Percentiles rank a stretch among this genome's conserved stretches.
phyloP scores from a whole-genome alignment of 495 filamentous ascomycete genomes.

The Podospora didyma region DNA sequence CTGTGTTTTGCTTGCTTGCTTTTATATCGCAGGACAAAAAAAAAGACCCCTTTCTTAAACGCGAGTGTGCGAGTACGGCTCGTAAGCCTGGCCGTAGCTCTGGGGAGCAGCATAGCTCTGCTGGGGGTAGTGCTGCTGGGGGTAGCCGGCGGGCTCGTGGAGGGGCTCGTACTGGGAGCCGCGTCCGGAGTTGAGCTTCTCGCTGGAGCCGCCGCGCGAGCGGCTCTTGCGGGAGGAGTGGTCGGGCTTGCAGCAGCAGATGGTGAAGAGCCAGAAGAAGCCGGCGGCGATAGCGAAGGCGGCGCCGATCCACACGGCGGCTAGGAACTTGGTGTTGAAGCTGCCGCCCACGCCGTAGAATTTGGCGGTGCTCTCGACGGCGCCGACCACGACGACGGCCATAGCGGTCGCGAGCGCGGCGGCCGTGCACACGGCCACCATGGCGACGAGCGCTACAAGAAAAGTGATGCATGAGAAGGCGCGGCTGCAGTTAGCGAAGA shows the following conservation, averaged over 20 bases:
- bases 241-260: constrained; percentile 76
- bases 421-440: constrained; percentile 58
- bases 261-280: constrained; percentile 85
- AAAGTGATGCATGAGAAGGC: constrained; percentile 47
- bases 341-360: constrained; percentile 61
- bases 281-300: constrained; percentile 67
- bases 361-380: constrained; percentile 58
- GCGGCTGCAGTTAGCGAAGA: constrained; percentile 59
- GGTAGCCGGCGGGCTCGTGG: constrained; percentile 30
- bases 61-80: constrained; percentile 49
- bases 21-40: neutral
- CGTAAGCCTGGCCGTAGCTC: constrained; percentile 36
- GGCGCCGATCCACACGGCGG: constrained; percentile 71
- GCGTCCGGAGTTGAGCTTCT: constrained; percentile 43
- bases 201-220: constrained; percentile 18
- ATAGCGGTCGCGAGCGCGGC: constrained; percentile 58
- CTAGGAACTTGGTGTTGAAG: constrained; percentile 65
- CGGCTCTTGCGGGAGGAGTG: constrained; percentile 24
- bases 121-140: constrained; percentile 31
- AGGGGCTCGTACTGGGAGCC: constrained; percentile 38
- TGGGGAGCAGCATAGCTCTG: constrained; percentile 4
- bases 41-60: constrained; percentile 21
- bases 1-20: neutral
- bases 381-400: constrained; percentile 61
- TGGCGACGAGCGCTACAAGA: constrained; percentile 47